Evolutionary conservation across 176 grass and related monocot species (phyloP).

Genomic region (Cenchrus purpureus): DNA sequence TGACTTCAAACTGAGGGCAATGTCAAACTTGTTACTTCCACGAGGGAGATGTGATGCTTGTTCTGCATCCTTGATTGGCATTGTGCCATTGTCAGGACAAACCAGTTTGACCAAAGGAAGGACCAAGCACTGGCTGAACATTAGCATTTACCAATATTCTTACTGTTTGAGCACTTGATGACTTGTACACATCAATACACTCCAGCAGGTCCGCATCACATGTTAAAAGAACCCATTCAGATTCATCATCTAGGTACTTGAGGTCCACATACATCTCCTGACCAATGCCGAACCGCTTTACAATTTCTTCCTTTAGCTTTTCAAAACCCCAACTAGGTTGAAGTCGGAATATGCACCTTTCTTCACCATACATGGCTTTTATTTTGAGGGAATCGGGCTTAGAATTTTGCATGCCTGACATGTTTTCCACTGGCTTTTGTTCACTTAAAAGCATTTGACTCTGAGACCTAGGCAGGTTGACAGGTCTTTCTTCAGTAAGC

Average conservation of each 20-base stretch:
- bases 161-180: conserved; percentile 65
- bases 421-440: conserved; percentile 44
- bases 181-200: conserved; percentile 86
- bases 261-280: conserved; percentile 51
- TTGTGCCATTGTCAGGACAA: conserved; percentile 47
- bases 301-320: conserved; percentile 84
- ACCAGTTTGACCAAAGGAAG: conserved; percentile 48
- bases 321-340: conserved; percentile 74
- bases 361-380: conserved; percentile 87
- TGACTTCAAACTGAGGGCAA: conserved; percentile 29
- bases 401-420: conserved; percentile 33
- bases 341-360: conserved; percentile 89
- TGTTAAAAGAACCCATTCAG: conserved; percentile 94
- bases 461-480: conserved; percentile 39
- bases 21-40: not conserved
- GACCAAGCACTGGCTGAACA: conserved; percentile 35
- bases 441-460: conserved; percentile 51
- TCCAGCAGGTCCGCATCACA: conserved; percentile 90
- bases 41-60: conserved; percentile 1
- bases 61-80: conserved; percentile 12
- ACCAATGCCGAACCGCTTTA: conserved; percentile 61
- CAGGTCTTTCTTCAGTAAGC: conserved; percentile 49
- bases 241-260: conserved; percentile 97
- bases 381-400: conserved; percentile 76
- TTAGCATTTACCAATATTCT: conserved; percentile 68